Base-by-base conservation (phyloP, 768 basidiomycete species). In the Suillus subluteus region DNA sequence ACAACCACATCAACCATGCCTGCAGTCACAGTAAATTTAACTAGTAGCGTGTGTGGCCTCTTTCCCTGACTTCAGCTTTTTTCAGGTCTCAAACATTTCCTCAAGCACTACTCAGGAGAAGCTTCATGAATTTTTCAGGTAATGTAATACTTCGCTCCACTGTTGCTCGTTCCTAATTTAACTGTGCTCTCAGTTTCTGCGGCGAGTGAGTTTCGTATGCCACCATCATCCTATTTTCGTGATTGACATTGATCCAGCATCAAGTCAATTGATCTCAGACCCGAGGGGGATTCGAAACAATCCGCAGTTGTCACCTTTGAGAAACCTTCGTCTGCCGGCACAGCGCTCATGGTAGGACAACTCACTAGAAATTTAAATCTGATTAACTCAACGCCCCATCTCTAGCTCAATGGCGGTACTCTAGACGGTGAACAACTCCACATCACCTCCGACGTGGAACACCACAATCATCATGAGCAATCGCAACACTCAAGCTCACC, bases 51-150 rank as follows among this genome's bases (percentile, higher is more conserved):
- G 7, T 37, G 11, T 54, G 4, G 21, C 23, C 54, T 12, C 26
- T 56, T 23, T 52, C 40, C 16, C 56, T 18, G 26, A 21, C n/a
- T 9, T 16, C 12, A 66, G 58, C 37, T 59, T 23, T 23, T 37
- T 46, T 35, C 68, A 95, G 91, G 94, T 97, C 62, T 84, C 90
- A 23, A 86, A 85, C 59, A 86, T 98, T 73, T 79, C 91, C 6
- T 76, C 88, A 2, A 77, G 80, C 48, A 95, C 93, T 15, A 88
- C 86, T 30, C 80, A 92, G 73, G 74, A 81, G 23, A 86, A 91
- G 66, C 83, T 98, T 64, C 79, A 87, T 69, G 90, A 95, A 68
- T 95, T 92, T 79, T 94, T 95, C 82, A 84, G 88, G 92, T 92
- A 82, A 55, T 87, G 52, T 32, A 55, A 32, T 11, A 64, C 21